These are phyloP conservation scores for Boletus edulis DNA, from an alignment of 768 basidiomycete species.

Conservation along the genomic window DNA sequence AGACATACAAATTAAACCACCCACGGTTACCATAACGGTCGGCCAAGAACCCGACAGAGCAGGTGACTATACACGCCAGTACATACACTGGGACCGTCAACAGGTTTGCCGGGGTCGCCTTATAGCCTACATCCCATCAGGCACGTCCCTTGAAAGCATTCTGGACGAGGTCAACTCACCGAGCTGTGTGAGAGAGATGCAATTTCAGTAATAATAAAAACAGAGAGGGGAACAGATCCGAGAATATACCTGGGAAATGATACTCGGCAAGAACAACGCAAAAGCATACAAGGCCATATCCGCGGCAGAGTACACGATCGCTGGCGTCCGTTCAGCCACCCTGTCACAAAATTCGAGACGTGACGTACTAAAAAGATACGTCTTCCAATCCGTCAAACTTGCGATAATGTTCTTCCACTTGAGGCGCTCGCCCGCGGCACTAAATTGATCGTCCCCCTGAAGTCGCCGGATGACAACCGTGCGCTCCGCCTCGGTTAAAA, in stretches of 20 bases:
- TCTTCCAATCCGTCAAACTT: constrained; percentile 71
- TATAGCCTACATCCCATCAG: constrained; percentile 44
- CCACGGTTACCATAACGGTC: constrained; percentile 62
- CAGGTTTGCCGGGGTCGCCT: constrained; percentile 72
- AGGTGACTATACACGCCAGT: constrained; percentile 66
- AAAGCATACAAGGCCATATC: constrained; percentile 77
- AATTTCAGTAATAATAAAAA: not conserved
- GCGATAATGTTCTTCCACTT: constrained; percentile 55
- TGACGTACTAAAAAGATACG: constrained; percentile 44
- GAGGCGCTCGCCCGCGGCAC: constrained; percentile 67
- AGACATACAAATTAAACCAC: constrained; percentile 58
- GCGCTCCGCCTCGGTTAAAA: constrained; percentile 69
- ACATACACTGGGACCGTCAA: constrained; percentile 77
- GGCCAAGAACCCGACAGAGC: constrained; percentile 58
- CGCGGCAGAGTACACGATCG: constrained; percentile 52
- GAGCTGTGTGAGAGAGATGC: constrained; percentile 29
- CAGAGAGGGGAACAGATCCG: too few relatives aligned
- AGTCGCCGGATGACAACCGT: constrained; percentile 63
- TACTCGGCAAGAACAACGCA: constrained; percentile 74
- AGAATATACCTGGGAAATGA: constrained; percentile 61
- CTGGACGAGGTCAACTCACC: constrained; percentile 28
- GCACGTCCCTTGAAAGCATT: not conserved
- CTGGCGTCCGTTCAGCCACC: constrained; percentile 30
- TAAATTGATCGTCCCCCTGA: constrained; percentile 67
- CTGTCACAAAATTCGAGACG: not conserved